A percentile compares a stretch with the other conserved stretches of the same genome.
phyloP scores from a whole-genome alignment of 2,329 filamentous ascomycete genomes.

The Teratosphaeria viscida region DNA sequence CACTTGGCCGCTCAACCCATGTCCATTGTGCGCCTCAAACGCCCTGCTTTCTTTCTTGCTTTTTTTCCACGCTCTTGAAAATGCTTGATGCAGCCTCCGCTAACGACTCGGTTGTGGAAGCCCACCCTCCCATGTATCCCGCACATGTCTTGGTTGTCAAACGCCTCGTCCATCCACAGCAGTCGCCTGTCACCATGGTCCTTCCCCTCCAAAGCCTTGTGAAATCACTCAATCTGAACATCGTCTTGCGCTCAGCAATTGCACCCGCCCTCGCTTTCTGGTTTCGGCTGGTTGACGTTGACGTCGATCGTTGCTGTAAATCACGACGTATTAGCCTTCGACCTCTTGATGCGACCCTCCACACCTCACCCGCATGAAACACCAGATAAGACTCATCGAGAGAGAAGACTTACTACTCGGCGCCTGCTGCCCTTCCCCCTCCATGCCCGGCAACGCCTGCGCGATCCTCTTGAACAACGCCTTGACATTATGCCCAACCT shows the following conservation, averaged over 20 bases:
- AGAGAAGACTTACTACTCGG: conserved; percentile 58
- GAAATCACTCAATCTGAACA: not conserved
- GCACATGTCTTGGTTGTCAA: not conserved
- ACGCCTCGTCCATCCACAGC: too few species aligned
- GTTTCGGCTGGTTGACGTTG: conserved; percentile 25
- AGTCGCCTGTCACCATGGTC: not conserved
- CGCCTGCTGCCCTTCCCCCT: conserved; percentile 70
- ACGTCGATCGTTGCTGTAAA: conserved; percentile 24
- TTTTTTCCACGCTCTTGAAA: not conserved
- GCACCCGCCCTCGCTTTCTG: conserved; percentile 28
- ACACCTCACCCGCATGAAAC: not conserved
- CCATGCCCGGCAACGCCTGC: conserved; percentile 94
- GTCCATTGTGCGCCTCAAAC: not conserved
- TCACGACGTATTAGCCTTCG: not conserved
- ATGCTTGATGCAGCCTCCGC: not conserved
- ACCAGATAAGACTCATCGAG: not conserved
- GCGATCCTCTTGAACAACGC: conserved; percentile 95
- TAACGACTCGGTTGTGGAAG: not conserved
- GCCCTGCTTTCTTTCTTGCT: not conserved
- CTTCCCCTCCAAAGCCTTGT: too few species aligned
- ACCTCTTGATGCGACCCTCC: not conserved
- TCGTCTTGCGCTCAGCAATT: conserved; percentile 17
- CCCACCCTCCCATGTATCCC: not conserved
- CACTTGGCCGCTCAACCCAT: not conserved
- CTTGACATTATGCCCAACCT: conserved; percentile 97